Evolutionary conservation across 179 eudicot species (phyloP).

Genomic region (Vitellaria paradoxa): DNA sequence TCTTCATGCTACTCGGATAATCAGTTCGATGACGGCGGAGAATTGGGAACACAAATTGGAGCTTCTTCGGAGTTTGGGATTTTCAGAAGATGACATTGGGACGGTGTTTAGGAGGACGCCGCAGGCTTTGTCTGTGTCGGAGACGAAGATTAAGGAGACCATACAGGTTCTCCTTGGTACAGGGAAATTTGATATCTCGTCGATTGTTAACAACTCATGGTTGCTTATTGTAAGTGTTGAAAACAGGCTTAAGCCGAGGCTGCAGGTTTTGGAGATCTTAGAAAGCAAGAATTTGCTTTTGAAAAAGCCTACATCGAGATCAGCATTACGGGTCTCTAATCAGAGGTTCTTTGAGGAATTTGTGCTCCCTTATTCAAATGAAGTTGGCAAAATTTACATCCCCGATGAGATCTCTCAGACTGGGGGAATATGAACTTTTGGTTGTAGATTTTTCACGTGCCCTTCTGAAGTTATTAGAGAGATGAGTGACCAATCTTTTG

Average conservation of each 20-base stretch:
- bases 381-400: constrained; percentile 12
- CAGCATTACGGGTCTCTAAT: constrained; percentile 14
- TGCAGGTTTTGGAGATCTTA: constrained; percentile 26
- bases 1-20: constrained; percentile 27
- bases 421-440: too few species aligned
- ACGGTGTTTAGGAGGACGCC: constrained; percentile 24
- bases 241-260: constrained; percentile 33
- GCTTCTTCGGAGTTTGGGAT: constrained; percentile 29
- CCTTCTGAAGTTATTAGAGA: too few species aligned
- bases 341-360: constrained; percentile 21
- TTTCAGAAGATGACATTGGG: constrained; percentile 15
- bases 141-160: constrained; percentile 23
- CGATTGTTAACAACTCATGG: constrained; percentile 17
- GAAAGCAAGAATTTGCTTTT: constrained; percentile 21
- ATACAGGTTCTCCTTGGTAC: constrained; percentile 16
- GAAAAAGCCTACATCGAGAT: constrained; percentile 15
- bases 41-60: constrained; percentile 33
- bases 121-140: constrained; percentile 25
- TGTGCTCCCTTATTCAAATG: constrained; percentile 26
- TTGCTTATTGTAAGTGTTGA: constrained; percentile 26
- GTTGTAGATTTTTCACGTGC: too few species aligned
- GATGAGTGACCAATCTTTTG: too few species aligned
- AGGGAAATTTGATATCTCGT: constrained; percentile 24
- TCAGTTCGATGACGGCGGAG: constrained; percentile 25
- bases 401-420: too few species aligned